Conservation (phyloP, 2,329 filamentous ascomycete species). For the Helminthosporium solani region DNA sequence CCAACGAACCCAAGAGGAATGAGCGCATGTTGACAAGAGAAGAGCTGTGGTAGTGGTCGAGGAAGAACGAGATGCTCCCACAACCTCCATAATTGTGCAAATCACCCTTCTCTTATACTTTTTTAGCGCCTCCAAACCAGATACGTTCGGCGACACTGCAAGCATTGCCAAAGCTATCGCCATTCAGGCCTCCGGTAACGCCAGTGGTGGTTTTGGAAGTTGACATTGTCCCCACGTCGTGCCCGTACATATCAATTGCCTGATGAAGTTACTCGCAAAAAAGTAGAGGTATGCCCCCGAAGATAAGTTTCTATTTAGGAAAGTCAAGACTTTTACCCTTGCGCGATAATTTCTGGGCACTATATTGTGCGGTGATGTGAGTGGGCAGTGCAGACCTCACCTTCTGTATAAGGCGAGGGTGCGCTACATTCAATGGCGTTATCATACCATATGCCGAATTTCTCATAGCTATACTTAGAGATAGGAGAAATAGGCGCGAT, state of each 20-base stretch:
- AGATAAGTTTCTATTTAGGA: slow-evolving; percentile 1
- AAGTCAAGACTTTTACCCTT: slow-evolving; percentile 6
- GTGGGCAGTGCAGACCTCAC: slow-evolving; percentile 3
- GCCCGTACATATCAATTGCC: slow-evolving; percentile 4
- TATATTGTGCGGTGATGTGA: slow-evolving; percentile 1
- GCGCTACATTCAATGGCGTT: background rate
- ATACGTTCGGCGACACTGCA: background rate
- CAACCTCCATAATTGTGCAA: background rate
- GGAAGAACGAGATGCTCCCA: background rate
- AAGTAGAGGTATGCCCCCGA: background rate
- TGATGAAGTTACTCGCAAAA: slow-evolving; percentile 2
- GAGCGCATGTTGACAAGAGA: slow-evolving; percentile 27
- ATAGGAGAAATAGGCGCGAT: too few relatives aligned
- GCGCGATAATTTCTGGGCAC: slow-evolving; percentile 6
- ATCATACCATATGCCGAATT: background rate
- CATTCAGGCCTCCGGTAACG: background rate
- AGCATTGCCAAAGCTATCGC: background rate
- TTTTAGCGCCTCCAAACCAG: background rate
- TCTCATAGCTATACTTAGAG: background rate
- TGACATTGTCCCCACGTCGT: background rate
- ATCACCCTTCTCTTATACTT: slow-evolving; percentile 1
- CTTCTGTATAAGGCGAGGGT: slow-evolving; percentile 5
- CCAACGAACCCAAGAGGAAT: slow-evolving; percentile 31
- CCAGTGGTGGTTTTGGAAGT: background rate
- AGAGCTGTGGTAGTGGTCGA: background rate